Evolutionary conservation across 805 yeast genomes (phyloP), one percentile per base, ranked within the genome.

Genomic region (Myxozyma neglecta): DNA sequence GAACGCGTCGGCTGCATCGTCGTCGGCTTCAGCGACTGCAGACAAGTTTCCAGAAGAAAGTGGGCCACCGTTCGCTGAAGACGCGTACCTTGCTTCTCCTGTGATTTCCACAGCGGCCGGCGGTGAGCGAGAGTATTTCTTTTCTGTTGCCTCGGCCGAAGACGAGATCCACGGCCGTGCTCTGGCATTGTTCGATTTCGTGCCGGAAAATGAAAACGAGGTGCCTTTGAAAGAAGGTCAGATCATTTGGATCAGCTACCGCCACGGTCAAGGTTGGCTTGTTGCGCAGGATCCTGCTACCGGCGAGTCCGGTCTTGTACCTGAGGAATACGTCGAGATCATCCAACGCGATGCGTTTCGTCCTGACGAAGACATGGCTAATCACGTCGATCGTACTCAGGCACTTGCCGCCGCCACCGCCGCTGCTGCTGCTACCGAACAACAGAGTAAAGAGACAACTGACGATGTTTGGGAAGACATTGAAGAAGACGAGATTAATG

Each of bases 261-360:
- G 96, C 60, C 97, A 93, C 73, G 98, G 98, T 32, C 97, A 93
- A 73, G 99, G 99, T 7, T 94, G 99, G 99, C 81, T 94, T 2
- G 97, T 94, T 55, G 98, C 97, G 0, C 81, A 81, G 62, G 91
- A 90, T 70, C 87, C 89, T 0, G 79, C 71, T 34, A 81, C 88
- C 1, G 68, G 68, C 0, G 88, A 86, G 65, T 89, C 96, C 11
- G 99, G 99, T 1, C 81, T 94, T 55, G 96, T 94, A 6, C 99
- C 99, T 0, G 96, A 92, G 70, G 97, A 89, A 70, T 94, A 92
- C 70, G 97, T 94, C 36, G 87, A 89, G 56, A 71, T 81, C 50
- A 56, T 64, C 24, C 66, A 71, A 14, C 73, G 73, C 46, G 68
- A 56, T 47, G 71, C 63, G 46, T 63, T 63, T 37, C 65, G 53